Evolutionary conservation across 1,139 yeast genomes (phyloP).

Genomic region (Candida tropicalis): DNA sequence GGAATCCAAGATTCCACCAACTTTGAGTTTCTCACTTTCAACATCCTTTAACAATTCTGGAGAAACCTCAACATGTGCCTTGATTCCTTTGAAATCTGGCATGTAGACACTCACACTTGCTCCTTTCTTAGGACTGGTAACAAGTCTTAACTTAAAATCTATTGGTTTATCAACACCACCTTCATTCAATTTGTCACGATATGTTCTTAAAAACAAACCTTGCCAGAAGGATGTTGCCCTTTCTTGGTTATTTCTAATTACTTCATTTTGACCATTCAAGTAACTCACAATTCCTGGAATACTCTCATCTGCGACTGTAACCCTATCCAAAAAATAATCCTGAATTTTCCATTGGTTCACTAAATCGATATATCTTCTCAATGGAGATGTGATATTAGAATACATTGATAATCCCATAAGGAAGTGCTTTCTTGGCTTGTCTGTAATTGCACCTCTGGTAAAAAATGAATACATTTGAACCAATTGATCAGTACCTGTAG

Average conservation of each 20-base stretch:
- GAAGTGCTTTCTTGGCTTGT: constrained; percentile 50
- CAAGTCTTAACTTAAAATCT: constrained; percentile 28
- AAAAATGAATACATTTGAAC: constrained; percentile 21
- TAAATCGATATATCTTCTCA: constrained; percentile 83
- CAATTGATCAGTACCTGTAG: constrained; percentile 20
- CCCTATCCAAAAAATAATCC: constrained; percentile 21
- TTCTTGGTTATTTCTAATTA: constrained; percentile 27
- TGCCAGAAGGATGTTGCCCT: constrained; percentile 41
- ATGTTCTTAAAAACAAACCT: constrained; percentile 37
- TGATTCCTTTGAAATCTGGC: constrained; percentile 29
- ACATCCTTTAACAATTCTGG: constrained; percentile 23
- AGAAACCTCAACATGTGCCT: constrained; percentile 27
- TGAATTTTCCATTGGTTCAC: constrained; percentile 67
- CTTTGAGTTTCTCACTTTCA: constrained; percentile 21
- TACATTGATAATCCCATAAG: constrained; percentile 68
- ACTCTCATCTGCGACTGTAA: constrained; percentile 8
- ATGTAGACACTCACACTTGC: constrained; percentile 27
- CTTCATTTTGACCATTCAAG: constrained; percentile 14
- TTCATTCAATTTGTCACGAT: constrained; percentile 21
- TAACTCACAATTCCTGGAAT: constrained; percentile 10
- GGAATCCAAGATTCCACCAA: constrained; percentile 27
- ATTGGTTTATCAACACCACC: constrained; percentile 24
- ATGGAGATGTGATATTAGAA: constrained; percentile 85
- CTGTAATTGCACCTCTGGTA: constrained; percentile 34
- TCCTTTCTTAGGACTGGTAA: constrained; percentile 31